A percentile compares a stretch with the other conserved stretches of the same genome.
phyloP scores from a whole-genome alignment of 2,329 filamentous ascomycete species.

The Neofusicoccum laricinum region DNA sequence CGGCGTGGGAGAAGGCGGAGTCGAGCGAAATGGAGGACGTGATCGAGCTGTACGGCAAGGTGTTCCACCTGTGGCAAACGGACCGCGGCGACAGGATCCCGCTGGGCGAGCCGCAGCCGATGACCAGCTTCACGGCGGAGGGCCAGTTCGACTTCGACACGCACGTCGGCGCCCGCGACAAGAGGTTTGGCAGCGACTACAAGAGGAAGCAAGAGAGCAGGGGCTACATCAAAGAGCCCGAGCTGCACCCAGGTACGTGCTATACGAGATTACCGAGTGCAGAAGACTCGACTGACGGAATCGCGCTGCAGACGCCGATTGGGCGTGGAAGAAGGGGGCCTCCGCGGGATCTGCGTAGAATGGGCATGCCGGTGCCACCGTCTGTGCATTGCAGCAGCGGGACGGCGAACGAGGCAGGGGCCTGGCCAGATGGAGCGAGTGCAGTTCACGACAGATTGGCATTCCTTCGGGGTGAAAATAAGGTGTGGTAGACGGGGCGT shows the following conservation, averaged over 20 bases:
- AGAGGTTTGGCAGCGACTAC: constrained; percentile 52
- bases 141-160: constrained; percentile 49
- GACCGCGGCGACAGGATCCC: constrained; percentile 68
- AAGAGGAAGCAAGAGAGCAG: constrained; percentile 53
- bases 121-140: constrained; percentile 58
- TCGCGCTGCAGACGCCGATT: constrained; percentile 11
- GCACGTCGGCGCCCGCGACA: constrained; percentile 51
- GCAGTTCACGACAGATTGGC: not conserved
- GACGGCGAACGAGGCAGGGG: not conserved
- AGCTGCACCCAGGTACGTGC: constrained; percentile 36
- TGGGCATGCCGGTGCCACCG: not conserved
- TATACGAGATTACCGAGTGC: not conserved
- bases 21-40: constrained; percentile 77
- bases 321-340: constrained; percentile 11
- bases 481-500: not conserved
- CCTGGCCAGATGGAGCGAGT: no score
- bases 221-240: constrained; percentile 50
- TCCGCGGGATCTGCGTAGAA: not conserved
- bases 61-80: constrained; percentile 83
- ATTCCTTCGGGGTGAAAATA: not conserved
- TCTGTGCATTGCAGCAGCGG: not conserved
- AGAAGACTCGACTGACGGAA: not conserved
- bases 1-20: constrained; percentile 73
- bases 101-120: constrained; percentile 59
- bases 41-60: constrained; percentile 74